Conservation (phyloP, 2,329 filamentous ascomycete genomes). For the Colletotrichum sp. region DNA sequence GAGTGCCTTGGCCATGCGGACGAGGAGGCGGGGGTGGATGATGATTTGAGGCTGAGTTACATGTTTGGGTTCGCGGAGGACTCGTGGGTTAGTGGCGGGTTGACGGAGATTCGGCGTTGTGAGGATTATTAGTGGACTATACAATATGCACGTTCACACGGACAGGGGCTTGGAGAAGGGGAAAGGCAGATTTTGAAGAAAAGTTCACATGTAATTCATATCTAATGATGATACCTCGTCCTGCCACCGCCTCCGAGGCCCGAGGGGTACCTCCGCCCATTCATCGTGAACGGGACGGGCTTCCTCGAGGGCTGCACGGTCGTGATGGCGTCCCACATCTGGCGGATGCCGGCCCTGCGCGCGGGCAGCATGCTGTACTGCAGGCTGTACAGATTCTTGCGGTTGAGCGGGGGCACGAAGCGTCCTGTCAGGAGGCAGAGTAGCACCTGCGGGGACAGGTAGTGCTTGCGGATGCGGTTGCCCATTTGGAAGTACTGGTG, state of each 20-base stretch:
- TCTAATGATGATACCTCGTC: constrained; percentile 22
- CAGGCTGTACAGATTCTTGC: constrained; percentile 92
- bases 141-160: background rate
- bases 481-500: constrained; percentile 96
- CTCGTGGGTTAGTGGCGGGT: background rate
- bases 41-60: background rate
- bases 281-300: constrained; percentile 38
- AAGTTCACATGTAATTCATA: constrained; percentile 7
- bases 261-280: constrained; percentile 26
- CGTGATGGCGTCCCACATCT: constrained; percentile 82
- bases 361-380: constrained; percentile 98
- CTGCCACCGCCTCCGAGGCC: constrained; percentile 16
- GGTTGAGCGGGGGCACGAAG: constrained; percentile 93
- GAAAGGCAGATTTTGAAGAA: background rate
- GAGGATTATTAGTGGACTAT: background rate
- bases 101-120: background rate
- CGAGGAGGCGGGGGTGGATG: background rate
- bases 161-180: background rate
- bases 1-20: background rate
- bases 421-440: constrained; percentile 87
- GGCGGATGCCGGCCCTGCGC: constrained; percentile 75
- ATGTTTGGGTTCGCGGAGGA: constrained; percentile 1
- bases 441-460: constrained; percentile 86
- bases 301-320: constrained; percentile 50
- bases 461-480: constrained; percentile 91